These are phyloP conservation scores for Diaporthe destruens DNA, from an alignment of 2,329 filamentous ascomycete species.

Conservation along the genomic window DNA sequence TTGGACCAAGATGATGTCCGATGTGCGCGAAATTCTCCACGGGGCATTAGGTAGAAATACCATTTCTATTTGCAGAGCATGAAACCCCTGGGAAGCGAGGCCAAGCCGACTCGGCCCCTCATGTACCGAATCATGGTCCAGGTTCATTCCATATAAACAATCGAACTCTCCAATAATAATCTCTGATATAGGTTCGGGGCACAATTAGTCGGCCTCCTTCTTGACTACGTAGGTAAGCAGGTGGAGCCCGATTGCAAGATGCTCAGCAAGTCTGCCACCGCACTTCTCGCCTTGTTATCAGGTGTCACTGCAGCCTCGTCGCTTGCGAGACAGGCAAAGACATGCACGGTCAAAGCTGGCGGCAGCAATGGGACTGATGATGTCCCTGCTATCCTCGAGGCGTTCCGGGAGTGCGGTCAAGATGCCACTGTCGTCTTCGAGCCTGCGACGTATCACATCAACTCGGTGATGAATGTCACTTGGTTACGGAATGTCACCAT, in stretches of 20 bases:
- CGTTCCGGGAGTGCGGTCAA: conserved; percentile 56
- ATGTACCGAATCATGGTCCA: not conserved
- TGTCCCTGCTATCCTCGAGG: conserved; percentile 55
- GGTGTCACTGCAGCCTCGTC: not conserved
- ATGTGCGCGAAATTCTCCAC: not conserved
- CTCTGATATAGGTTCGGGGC: not conserved
- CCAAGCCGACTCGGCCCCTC: not conserved
- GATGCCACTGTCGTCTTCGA: conserved; percentile 56
- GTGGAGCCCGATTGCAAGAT: not conserved
- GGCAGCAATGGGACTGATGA: conserved; percentile 50
- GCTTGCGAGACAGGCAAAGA: not conserved
- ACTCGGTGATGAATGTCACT: conserved; percentile 58
- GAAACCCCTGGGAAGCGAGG: not conserved
- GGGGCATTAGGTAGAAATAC: not conserved
- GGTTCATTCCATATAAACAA: not conserved
- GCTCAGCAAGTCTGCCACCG: not conserved
- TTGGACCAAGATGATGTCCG: not conserved
- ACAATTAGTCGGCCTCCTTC: not conserved
- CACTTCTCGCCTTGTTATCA: conserved; percentile 7
- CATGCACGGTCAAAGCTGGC: conserved; percentile 19
- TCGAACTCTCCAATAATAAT: not conserved
- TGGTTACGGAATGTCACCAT: conserved; percentile 57
- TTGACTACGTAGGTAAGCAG: not conserved
- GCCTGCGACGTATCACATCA: conserved; percentile 58
- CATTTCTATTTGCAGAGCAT: not conserved